Percentiles rank a stretch among this genome's conserved stretches.
These are phyloP conservation scores for Sporothrix curviconia DNA, from an alignment of 2,329 filamentous ascomycete species.

Conservation along the genomic window DNA sequence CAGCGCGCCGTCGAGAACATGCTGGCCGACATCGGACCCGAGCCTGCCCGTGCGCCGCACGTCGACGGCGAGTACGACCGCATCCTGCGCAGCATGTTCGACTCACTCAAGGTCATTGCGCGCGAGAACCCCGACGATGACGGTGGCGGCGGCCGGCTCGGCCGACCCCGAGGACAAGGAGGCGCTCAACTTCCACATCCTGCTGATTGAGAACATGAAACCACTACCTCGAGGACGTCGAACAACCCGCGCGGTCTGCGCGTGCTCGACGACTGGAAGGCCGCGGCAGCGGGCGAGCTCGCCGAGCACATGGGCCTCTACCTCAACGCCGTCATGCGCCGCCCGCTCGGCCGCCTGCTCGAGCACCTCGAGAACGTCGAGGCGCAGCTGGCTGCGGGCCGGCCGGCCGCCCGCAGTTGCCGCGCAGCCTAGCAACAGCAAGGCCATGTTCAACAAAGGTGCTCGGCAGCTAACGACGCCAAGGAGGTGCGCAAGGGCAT, in stretches of 20 bases:
- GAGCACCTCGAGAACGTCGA: constrained; percentile 90
- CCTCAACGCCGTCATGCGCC: constrained; percentile 76
- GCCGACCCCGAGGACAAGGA: constrained; percentile 81
- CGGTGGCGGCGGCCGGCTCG: constrained; percentile 26
- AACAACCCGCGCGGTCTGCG: constrained; percentile 62
- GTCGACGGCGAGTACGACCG: constrained; percentile 84
- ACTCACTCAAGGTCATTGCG: constrained; percentile 91
- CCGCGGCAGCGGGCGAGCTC: constrained; percentile 70
- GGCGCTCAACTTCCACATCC: constrained; percentile 91
- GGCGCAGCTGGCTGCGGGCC: constrained; percentile 56
- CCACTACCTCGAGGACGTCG: constrained; percentile 88
- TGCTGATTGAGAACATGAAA: constrained; percentile 99
- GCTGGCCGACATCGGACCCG: constrained; percentile 53
- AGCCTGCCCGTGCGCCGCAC: constrained; percentile 62
- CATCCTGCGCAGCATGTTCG: constrained; percentile 93
- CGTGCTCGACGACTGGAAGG: constrained; percentile 76
- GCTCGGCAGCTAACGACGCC: constrained; percentile 67
- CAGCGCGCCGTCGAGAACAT: constrained; percentile 77
- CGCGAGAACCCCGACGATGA: constrained; percentile 50
- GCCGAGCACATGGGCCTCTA: constrained; percentile 83
- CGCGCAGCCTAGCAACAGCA: constrained; percentile 74
- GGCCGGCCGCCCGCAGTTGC: constrained; percentile 60
- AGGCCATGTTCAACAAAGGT: constrained; percentile 80
- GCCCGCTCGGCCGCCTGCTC: constrained; percentile 82
- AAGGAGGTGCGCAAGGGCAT: constrained; percentile 88